phyloP scores from a whole-genome alignment of 75 land plant genomes.

The Cryptomeria japonica region DNA sequence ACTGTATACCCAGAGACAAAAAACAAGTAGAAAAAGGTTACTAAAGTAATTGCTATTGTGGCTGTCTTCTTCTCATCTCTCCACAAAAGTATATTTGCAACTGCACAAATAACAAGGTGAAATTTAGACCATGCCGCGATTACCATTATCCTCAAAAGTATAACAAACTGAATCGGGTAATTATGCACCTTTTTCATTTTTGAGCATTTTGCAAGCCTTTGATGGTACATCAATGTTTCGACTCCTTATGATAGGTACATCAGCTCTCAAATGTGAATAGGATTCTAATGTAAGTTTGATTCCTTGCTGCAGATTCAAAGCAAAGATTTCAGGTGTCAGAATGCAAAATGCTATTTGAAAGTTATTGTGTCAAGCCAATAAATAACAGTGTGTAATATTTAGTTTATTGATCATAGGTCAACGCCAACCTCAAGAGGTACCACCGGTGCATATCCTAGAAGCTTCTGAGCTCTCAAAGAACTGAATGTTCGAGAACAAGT shows the following conservation, averaged over 20 bases:
- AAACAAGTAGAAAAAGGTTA: conserved; percentile 46
- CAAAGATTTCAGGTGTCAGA: not conserved
- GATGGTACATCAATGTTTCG: conserved; percentile 44
- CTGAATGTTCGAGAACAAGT: conserved; percentile 71
- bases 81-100: conserved; percentile 84
- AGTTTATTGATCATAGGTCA: not conserved
- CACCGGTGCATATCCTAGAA: conserved; percentile 76
- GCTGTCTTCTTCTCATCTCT: conserved; percentile 65
- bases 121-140: not conserved
- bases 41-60: conserved; percentile 29
- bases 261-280: conserved; percentile 67
- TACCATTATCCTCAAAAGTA: not conserved
- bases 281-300: conserved; percentile 68
- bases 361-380: not conserved
- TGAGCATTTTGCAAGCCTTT: conserved; percentile 54
- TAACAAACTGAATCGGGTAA: conserved; percentile 22
- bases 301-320: conserved; percentile 63
- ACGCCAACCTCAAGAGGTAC: conserved; percentile 66
- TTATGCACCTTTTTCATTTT: conserved; percentile 54
- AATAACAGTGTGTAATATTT: not conserved
- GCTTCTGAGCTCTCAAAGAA: conserved; percentile 73
- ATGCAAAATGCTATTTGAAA: not conserved
- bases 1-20: conserved; percentile 53
- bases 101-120: conserved; percentile 33
- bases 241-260: conserved; percentile 15